Conservation (phyloP, 495 filamentous ascomycete genomes). For the Penicillium cinerascens region DNA sequence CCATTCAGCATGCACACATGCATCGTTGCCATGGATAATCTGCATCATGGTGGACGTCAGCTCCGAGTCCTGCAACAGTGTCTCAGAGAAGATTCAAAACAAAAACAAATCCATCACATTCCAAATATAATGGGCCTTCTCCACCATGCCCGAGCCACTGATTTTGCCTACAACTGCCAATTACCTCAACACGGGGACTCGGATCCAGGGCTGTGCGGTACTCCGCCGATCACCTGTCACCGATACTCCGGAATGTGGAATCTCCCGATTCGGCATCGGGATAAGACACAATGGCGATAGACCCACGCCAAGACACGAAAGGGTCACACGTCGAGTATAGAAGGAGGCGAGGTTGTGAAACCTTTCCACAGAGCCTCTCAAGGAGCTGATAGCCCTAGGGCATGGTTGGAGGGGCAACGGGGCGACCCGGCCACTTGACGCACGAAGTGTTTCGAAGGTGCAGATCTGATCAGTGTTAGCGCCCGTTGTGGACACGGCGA, state of each 20-base stretch:
- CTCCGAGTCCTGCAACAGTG: background rate
- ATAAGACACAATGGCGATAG: background rate
- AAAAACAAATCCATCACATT: background rate
- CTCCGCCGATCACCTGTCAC: background rate
- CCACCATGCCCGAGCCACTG: background rate
- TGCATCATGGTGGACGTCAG: background rate
- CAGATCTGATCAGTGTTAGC: conserved; percentile 13
- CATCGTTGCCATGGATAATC: background rate
- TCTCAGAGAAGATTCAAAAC: background rate
- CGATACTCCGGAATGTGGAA: background rate
- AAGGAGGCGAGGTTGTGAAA: conserved; percentile 5
- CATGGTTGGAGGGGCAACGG: conserved; percentile 17
- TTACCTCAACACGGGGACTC: background rate
- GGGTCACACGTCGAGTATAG: background rate
- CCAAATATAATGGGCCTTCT: background rate
- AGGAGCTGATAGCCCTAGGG: conserved; percentile 14
- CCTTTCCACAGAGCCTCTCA: conserved; percentile 2
- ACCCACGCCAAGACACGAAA: background rate
- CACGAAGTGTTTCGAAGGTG: conserved; percentile 6
- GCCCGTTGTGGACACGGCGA: conserved; percentile 13
- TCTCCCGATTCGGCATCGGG: background rate
- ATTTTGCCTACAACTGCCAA: background rate
- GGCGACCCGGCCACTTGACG: conserved; percentile 15
- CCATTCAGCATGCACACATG: background rate
- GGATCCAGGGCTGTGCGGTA: background rate